Conservation (phyloP, 1,284 basidiomycete genomes). For the Paramarasmius palmivorus region DNA sequence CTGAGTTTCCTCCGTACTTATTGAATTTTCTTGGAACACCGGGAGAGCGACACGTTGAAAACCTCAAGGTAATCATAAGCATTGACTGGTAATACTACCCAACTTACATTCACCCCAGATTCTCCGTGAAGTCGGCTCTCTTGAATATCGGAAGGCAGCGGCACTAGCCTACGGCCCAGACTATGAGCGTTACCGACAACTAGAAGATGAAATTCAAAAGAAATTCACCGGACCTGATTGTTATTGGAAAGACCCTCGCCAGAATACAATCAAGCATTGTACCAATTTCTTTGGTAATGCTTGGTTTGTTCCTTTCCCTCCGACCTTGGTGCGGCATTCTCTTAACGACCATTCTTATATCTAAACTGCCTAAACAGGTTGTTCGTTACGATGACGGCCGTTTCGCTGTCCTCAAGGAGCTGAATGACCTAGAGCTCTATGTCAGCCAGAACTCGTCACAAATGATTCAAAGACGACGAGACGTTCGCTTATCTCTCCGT, state of each 20-base stretch:
- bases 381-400: conserved; percentile 73
- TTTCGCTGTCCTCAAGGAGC: conserved; percentile 46
- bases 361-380: conserved; percentile 40
- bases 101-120: conserved; percentile 45
- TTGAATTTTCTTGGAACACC: conserved; percentile 68
- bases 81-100: no score
- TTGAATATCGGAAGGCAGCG: conserved; percentile 53
- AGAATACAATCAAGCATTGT: conserved; percentile 32
- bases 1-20: conserved; percentile 73
- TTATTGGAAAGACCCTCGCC: conserved; percentile 56
- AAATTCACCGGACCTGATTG: conserved; percentile 68
- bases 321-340: conserved; percentile 51
- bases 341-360: not conserved
- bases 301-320: conserved; percentile 82
- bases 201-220: conserved; percentile 55
- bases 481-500: conserved; percentile 66
- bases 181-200: conserved; percentile 39
- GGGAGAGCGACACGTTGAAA: conserved; percentile 78
- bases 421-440: conserved; percentile 59
- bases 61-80: conserved; percentile 61
- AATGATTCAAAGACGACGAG: conserved; percentile 52
- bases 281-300: conserved; percentile 69
- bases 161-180: conserved; percentile 49
- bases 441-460: conserved; percentile 63
- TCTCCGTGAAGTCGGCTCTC: conserved; percentile 62